A percentile compares a stretch with the other conserved stretches of the same genome.
Evolutionary conservation across 139 green algal genomes (phyloP).

Genomic region (Chlorella sp.): DNA sequence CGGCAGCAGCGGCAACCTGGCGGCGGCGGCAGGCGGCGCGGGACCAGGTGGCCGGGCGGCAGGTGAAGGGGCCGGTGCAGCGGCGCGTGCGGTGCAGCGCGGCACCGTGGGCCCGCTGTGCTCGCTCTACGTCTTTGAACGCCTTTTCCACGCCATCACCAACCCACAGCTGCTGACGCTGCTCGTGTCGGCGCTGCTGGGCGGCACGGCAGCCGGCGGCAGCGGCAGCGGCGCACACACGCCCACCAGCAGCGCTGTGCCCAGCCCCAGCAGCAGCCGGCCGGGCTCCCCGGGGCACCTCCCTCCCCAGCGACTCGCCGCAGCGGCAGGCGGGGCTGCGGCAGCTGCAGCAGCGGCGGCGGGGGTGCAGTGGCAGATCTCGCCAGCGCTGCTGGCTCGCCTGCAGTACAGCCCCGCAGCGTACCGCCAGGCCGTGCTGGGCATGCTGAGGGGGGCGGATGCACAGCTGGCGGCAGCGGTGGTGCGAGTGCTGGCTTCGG

Average conservation of each 20-base stretch:
- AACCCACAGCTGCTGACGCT: constrained; percentile 60
- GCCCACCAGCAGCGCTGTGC: not conserved
- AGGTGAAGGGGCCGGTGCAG: not conserved
- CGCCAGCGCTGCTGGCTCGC: not conserved
- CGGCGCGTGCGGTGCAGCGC: not conserved
- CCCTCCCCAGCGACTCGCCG: not conserved
- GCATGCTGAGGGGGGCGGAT: constrained; percentile 48
- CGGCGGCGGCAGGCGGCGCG: not conserved
- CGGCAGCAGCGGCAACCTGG: not conserved
- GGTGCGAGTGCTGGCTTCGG: constrained; percentile 55
- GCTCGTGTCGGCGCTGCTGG: constrained; percentile 62
- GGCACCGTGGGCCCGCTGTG: constrained; percentile 54
- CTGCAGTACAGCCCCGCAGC: constrained; percentile 37
- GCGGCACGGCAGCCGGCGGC: constrained; percentile 11
- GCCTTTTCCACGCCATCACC: constrained; percentile 72
- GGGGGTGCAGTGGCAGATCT: not conserved
- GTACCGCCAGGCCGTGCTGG: constrained; percentile 53
- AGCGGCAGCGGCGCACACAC: not conserved
- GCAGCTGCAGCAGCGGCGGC: not conserved
- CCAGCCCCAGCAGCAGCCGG: not conserved
- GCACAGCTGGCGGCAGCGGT: constrained; percentile 50
- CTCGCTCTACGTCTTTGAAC: constrained; percentile 80
- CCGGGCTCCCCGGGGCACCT: not conserved
- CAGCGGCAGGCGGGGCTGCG: not conserved
- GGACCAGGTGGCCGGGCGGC: not conserved